Evolutionary conservation across 208 protist genomes (phyloP).

Genomic region (Trichomonas vaginalis): DNA sequence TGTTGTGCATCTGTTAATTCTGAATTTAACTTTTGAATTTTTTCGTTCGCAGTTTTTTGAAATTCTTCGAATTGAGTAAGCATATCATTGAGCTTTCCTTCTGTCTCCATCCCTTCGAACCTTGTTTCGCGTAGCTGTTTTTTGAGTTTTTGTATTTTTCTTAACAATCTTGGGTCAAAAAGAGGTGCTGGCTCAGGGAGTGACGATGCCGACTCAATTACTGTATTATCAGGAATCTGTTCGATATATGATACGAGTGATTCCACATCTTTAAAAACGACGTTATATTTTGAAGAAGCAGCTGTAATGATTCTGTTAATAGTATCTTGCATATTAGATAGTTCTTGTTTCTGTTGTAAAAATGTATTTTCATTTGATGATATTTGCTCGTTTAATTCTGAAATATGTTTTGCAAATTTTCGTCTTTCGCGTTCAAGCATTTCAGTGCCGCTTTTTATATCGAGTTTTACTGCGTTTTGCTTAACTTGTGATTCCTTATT

Average conservation of each 20-base stretch:
- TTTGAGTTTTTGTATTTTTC: not conserved
- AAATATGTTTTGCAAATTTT: not conserved
- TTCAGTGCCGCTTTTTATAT: not conserved
- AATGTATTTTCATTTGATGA: not conserved
- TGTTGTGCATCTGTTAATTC: not conserved
- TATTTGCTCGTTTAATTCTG: not conserved
- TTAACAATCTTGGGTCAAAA: not conserved
- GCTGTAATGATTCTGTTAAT: not conserved
- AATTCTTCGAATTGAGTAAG: not conserved
- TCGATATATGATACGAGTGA: not conserved
- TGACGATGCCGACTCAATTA: not conserved
- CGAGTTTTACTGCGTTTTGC: not conserved
- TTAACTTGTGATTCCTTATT: not conserved
- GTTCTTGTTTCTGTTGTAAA: not conserved
- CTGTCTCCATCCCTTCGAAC: not conserved
- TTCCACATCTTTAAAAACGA: not conserved
- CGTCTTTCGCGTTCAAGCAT: not conserved
- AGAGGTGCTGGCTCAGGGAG: not conserved
- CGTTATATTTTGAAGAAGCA: not conserved
- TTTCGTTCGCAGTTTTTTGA: not conserved
- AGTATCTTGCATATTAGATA: not conserved
- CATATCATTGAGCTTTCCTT: not conserved
- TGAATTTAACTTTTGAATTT: not conserved
- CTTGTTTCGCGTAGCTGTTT: not conserved
- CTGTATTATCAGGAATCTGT: not conserved